Evolutionary conservation across 306 rosid genomes (phyloP).

Genomic region (Glycine tomentella): DNA sequence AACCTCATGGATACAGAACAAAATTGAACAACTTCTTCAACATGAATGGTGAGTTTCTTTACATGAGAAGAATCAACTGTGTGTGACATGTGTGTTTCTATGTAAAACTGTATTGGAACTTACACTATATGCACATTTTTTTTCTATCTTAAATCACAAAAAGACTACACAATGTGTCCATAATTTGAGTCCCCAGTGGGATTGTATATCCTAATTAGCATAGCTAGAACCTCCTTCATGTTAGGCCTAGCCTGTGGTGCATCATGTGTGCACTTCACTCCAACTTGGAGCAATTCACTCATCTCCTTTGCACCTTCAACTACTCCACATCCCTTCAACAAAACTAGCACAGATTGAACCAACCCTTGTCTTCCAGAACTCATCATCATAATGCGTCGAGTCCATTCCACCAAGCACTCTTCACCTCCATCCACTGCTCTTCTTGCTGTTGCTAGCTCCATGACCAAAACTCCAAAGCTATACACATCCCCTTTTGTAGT

Average conservation of each 20-base stretch:
- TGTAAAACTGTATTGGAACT: conserved; percentile 37
- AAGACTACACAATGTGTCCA: conserved; percentile 44
- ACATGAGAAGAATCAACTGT: conserved; percentile 51
- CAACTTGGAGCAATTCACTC: conserved; percentile 74
- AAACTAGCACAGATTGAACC: conserved; percentile 48
- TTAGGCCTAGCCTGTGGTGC: conserved; percentile 81
- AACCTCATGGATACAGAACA: conserved; percentile 25
- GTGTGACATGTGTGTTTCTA: conserved; percentile 36
- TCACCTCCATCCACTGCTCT: conserved; percentile 91
- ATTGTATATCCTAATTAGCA: conserved; percentile 58
- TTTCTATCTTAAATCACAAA: conserved; percentile 15
- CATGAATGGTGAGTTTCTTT: conserved; percentile 53
- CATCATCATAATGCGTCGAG: conserved; percentile 59
- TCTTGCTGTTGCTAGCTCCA: conserved; percentile 91
- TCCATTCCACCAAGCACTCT: conserved; percentile 91
- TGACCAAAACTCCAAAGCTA: conserved; percentile 79
- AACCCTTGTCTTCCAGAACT: conserved; percentile 58
- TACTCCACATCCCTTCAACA: conserved; percentile 60
- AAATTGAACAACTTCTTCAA: conserved; percentile 47
- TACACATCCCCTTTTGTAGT: conserved; percentile 93
- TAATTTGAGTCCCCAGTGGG: conserved; percentile 50
- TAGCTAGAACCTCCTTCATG: conserved; percentile 88
- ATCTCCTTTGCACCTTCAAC: conserved; percentile 77
- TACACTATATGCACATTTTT: conserved; percentile 39
- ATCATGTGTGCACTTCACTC: conserved; percentile 82